phyloP scores from a whole-genome alignment of 768 basidiomycete genomes.

The Pholiota conissans region DNA sequence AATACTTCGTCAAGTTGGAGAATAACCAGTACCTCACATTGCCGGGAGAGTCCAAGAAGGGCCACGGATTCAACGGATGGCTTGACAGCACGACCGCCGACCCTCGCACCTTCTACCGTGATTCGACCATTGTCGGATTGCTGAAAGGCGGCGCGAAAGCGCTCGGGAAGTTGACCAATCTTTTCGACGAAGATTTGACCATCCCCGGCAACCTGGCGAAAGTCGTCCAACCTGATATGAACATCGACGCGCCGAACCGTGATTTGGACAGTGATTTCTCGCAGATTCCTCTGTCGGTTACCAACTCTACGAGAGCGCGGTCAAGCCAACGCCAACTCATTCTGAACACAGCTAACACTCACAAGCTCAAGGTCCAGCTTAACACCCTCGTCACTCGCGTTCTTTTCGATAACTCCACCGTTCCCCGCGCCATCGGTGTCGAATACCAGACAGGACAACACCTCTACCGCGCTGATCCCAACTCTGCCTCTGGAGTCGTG shows the following conservation, averaged over 20 bases:
- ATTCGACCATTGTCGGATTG: conserved; percentile 3
- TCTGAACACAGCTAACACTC: conserved; percentile 2
- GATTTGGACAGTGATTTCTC: conserved; percentile 6
- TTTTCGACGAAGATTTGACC: background rate
- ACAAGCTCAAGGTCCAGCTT: conserved; percentile 46
- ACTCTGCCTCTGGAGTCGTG: background rate
- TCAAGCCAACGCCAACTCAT: conserved; percentile 6
- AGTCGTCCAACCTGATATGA: background rate
- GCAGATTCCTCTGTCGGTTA: conserved; percentile 8
- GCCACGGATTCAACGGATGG: conserved; percentile 10
- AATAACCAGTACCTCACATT: conserved; percentile 9
- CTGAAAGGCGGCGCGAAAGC: conserved; percentile 3
- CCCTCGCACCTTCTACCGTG: background rate
- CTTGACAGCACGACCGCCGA: conserved; percentile 6
- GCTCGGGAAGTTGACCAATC: background rate
- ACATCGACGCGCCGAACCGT: conserved; percentile 3
- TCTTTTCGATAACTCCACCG: conserved; percentile 48
- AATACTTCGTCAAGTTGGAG: conserved; percentile 7
- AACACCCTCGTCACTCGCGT: conserved; percentile 57
- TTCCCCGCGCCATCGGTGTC: conserved; percentile 32
- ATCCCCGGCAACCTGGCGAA: background rate
- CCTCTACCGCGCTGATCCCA: conserved; percentile 8
- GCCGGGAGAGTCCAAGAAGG: background rate
- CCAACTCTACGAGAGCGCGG: conserved; percentile 5
- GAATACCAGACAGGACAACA: conserved; percentile 30